Evolutionary conservation across 2,329 filamentous ascomycete species (phyloP), one percentile per base, ranked within the genome.

Genomic region (Grosmannia serpens): DNA sequence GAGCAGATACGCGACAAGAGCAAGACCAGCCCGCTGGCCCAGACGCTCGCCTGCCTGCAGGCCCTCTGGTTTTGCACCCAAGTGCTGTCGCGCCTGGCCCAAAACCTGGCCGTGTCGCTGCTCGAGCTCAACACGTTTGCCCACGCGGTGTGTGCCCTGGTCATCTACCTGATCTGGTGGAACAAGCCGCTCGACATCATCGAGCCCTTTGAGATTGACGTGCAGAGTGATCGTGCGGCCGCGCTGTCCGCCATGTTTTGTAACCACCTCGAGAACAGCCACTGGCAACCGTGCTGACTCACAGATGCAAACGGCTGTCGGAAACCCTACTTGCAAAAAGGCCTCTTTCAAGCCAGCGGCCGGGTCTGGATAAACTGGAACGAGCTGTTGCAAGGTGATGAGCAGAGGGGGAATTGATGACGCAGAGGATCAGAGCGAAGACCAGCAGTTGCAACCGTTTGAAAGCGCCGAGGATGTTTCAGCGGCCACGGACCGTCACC

Each of bases 21-120:
- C 60, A 71, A 71, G 56, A 62, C 64, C 24, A 65, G 68, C 54
- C 55, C 55, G 2, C 64, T 71, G 24, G 63, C 68, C 26, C 70
- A 70, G 58, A 59, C 63, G 1, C 60, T 74, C 9, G 67, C 68
- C 2, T 64, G 65, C 31, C 35, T 72, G 3, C 72, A 73, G 62
- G 69, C 67, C 1, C 57, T 62, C 26, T 74, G 71, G 70, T 70
- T 73, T 57, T 57, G 69, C 6, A 41, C 70, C 2, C 70, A 73
- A 56, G 62, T 60, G 41, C 58, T 72, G 31, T 67, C 65, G 15
- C 65, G 71, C 3, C 59, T 67, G 13, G 60, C 60, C 4, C 62
- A 69, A 46, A 60, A 64, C 4, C 62, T 72, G 1, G 67, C 70
- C 5, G 55, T 73, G 5, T 67, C 67, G 1, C 64, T 71, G 8